Conservation (phyloP, 106 monocot species). For the Chionographis japonica region DNA sequence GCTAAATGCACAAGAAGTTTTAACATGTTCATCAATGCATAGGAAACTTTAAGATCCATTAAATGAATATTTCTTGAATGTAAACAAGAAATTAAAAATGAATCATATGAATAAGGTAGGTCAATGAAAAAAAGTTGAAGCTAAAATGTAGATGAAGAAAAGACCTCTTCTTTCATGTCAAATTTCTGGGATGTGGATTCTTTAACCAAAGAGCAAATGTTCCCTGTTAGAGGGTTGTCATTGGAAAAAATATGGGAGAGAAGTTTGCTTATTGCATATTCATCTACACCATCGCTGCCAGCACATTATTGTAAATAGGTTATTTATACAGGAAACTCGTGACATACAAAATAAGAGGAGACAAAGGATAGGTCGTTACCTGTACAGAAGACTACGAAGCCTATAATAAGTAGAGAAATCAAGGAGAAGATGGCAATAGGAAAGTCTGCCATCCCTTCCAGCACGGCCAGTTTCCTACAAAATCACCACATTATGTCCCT, state of each 20-base stretch:
- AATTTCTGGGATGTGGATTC: slow-evolving; percentile 65
- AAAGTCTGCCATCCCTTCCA: slow-evolving; percentile 86
- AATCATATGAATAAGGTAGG: background rate
- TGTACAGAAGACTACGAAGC: slow-evolving; percentile 82
- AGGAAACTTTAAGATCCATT: no score
- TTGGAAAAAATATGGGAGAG: slow-evolving; percentile 63
- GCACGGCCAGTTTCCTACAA: slow-evolving; percentile 95
- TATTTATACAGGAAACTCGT: background rate
- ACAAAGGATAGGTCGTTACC: slow-evolving; percentile 31
- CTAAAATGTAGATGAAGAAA: background rate
- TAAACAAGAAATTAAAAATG: background rate
- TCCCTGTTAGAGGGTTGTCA: slow-evolving; percentile 30
- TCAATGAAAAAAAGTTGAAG: background rate
- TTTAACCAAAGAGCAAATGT: slow-evolving; percentile 69
- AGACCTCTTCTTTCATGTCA: slow-evolving; percentile 99
- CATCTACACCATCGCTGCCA: slow-evolving; percentile 93
- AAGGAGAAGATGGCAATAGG: slow-evolving; percentile 82
- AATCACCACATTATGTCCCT: slow-evolving; percentile 1
- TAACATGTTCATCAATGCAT: no score
- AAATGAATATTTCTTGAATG: background rate
- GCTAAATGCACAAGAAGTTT: no score
- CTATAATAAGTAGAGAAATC: slow-evolving; percentile 68
- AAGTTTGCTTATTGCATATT: slow-evolving; percentile 79
- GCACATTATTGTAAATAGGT: slow-evolving; percentile 5
- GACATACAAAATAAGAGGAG: background rate